Base-by-base conservation (phyloP, 768 basidiomycete genomes). In the Calocera viscosa region DNA sequence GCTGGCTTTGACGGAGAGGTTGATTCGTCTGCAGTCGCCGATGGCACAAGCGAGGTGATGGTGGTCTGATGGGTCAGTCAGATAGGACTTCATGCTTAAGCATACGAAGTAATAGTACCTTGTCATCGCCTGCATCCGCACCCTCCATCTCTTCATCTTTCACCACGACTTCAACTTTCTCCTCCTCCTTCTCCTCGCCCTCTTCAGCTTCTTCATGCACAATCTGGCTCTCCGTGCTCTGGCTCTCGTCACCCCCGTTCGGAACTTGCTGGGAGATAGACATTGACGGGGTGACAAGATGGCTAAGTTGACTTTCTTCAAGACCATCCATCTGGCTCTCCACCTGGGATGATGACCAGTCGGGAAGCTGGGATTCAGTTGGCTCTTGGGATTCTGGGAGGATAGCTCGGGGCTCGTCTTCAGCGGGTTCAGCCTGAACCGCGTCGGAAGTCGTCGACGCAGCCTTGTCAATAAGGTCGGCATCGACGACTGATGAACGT, bases 251-350 rank as follows among this genome's bases (percentile, higher is more conserved):
- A 35, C 24, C 33, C 73, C 74, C 8, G 75, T 76, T 35, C 71
- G 70, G 33, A 82, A 72, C 0, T 81, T 82, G 68, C 83, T 83
- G 12, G 83, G 83, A 22, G 80, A 73, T 10, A 82, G 83, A 2
- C 85, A 86, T 22, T 80, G 79, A 33, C 84, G 84, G 32, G 84
- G 84, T 71, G 24, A 60, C 87, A 86, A 8, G 82, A 81, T 5
- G 83, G 74, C 71, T 85, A 82, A 63, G 84, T 83, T 66, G 75
- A 73, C 65, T 73, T 73, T 40, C 69, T 70, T 63, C 53, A 2
- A 60, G 53, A 5, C 53, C 53, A 22, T 60, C 53, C 53, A 60
- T 60, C 53, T 60, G 53, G 26, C 53, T 32, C 26, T 60, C 53
- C 26, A 60, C 30, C 53, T 60, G 53, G 53, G 53, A 60, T 30